phyloP scores from a whole-genome alignment of 805 yeast genomes.

The Henningerozyma blattae region DNA sequence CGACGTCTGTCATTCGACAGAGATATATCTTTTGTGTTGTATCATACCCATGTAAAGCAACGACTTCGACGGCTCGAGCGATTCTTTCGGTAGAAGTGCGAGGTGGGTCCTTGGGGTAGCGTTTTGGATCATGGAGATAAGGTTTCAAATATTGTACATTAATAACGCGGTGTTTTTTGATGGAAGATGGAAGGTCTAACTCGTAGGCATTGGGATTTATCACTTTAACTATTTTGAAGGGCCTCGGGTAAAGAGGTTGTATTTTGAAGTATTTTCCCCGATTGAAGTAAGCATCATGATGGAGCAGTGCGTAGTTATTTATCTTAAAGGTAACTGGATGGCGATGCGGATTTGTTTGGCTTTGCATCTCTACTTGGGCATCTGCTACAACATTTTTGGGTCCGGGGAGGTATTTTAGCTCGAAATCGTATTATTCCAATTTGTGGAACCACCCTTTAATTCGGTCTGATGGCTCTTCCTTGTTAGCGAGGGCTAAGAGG shows the following conservation, averaged over 20 bases:
- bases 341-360: not conserved
- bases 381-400: conserved; percentile 8
- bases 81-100: too few species aligned
- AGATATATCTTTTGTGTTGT: too few species aligned
- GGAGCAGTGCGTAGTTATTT: conserved; percentile 2
- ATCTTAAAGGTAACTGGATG: not conserved
- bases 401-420: conserved; percentile 5
- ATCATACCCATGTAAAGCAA: too few species aligned
- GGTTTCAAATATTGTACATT: conserved; percentile 1
- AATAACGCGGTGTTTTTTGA: conserved; percentile 2
- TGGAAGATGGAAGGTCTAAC: conserved; percentile 2
- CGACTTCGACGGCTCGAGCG: too few species aligned
- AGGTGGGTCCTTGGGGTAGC: too few species aligned
- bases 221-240: conserved; percentile 1
- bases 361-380: conserved; percentile 3
- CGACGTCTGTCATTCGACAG: too few species aligned
- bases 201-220: not conserved
- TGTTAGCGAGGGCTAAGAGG: conserved; percentile 2
- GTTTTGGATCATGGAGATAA: too few species aligned
- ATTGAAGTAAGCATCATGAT: conserved; percentile 3
- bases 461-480: conserved; percentile 5
- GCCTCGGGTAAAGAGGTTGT: not conserved
- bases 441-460: conserved; percentile 4
- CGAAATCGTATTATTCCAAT: conserved; percentile 6
- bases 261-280: not conserved